phyloP scores from a whole-genome alignment of 495 filamentous ascomycete genomes.

The Lasiosphaeriaceae sp. region DNA sequence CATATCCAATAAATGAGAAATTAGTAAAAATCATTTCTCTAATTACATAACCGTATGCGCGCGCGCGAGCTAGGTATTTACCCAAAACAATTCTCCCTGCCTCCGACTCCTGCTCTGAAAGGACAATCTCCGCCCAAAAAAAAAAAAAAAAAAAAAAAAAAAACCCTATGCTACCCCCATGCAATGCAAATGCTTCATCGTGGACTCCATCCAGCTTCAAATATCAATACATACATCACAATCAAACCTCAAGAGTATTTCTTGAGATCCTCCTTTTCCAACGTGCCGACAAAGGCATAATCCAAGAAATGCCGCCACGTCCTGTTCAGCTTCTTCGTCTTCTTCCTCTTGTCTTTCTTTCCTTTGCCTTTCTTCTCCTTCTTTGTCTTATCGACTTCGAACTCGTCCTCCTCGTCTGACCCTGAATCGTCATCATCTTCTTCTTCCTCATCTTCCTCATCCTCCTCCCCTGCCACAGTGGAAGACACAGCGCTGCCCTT shows the following conservation, averaged over 20 bases:
- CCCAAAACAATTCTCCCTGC: no score
- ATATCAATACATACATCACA: background rate
- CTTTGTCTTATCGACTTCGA: constrained; percentile 29
- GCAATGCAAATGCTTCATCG: background rate
- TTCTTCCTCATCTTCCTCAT: constrained; percentile 15
- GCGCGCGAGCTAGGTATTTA: background rate
- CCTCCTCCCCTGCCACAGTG: constrained; percentile 11
- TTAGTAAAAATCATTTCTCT: no score
- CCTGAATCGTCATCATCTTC: constrained; percentile 12
- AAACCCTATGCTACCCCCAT: no score
- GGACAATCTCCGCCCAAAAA: no score
- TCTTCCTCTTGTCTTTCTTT: constrained; percentile 16
- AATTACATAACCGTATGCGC: background rate
- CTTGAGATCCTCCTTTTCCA: constrained; percentile 57
- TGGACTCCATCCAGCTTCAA: background rate
- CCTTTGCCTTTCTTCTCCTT: constrained; percentile 35
- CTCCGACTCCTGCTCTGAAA: no score
- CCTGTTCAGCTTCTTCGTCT: constrained; percentile 46
- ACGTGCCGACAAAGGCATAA: constrained; percentile 75
- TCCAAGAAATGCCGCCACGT: constrained; percentile 73
- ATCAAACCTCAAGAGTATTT: constrained; percentile 12
- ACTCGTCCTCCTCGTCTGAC: constrained; percentile 27
- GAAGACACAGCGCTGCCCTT: constrained; percentile 16
- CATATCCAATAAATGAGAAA: no score
- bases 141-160: no score